A percentile compares a stretch with the other conserved stretches of the same genome.
Evolutionary conservation across 1,284 basidiomycete species (phyloP).

Genomic region (Xanthoconium separans): DNA sequence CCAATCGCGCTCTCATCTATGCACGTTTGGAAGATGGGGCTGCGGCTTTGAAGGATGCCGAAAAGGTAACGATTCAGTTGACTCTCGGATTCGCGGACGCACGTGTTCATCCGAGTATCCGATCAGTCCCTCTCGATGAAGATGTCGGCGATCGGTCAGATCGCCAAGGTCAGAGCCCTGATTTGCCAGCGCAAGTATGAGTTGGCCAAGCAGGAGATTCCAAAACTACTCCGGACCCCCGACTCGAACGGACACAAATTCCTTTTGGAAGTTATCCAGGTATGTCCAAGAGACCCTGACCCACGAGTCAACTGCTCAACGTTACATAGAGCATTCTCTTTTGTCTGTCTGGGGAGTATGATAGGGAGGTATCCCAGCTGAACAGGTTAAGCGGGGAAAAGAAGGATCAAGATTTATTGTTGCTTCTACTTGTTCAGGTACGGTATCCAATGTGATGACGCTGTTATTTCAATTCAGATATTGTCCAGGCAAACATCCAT

Average conservation of each 20-base stretch:
- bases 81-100: background rate
- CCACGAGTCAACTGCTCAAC: background rate
- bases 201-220: conserved; percentile 1
- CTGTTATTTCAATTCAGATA: background rate
- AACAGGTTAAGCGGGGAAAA: background rate
- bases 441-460: background rate
- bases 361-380: background rate
- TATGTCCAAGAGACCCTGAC: background rate
- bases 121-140: conserved; percentile 2
- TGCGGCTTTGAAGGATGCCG: conserved; percentile 1
- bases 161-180: conserved; percentile 2
- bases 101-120: background rate
- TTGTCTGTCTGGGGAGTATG: conserved; percentile 4
- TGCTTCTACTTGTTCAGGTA: conserved; percentile 7
- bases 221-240: background rate
- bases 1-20: conserved; percentile 13
- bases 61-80: background rate
- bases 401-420: background rate
- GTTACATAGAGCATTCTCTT: conserved; percentile 2
- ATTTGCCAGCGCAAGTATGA: background rate
- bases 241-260: background rate
- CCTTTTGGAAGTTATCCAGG: conserved; percentile 6
- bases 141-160: conserved; percentile 1
- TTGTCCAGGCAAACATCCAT: conserved; percentile 6
- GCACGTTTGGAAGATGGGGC: background rate